Conservation (phyloP, 164 flowering plant genomes). For the Kingdonia uniflora region DNA sequence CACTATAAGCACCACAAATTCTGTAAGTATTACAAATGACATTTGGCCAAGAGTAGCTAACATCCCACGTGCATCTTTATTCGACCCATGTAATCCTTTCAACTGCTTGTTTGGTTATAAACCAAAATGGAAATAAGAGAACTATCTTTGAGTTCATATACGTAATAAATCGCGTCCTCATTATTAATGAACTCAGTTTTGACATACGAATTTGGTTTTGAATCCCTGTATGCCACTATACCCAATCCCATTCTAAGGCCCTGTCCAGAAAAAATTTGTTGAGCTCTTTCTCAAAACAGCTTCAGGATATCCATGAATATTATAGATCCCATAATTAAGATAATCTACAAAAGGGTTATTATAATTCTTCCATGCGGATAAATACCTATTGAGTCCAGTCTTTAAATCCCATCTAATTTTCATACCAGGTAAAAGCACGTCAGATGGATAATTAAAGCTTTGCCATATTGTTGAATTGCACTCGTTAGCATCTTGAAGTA, state of each 20-base stretch:
- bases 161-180: constrained; percentile 10
- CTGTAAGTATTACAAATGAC: constrained; percentile 1
- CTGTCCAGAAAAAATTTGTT: neutral
- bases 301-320: neutral
- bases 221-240: neutral
- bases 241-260: constrained; percentile 6
- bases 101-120: neutral
- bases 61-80: neutral
- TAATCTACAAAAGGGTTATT: constrained; percentile 5
- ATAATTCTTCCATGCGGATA: constrained; percentile 6
- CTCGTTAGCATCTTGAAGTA: neutral
- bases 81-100: neutral
- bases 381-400: neutral
- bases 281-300: neutral
- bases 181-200: neutral
- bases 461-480: neutral
- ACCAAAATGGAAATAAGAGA: constrained; percentile 5
- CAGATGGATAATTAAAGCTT: constrained; percentile 14
- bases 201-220: neutral
- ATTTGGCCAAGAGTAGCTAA: neutral
- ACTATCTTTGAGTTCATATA: neutral
- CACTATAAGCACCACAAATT: constrained; percentile 3
- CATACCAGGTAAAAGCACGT: constrained; percentile 6
- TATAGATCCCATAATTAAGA: neutral
- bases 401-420: constrained; percentile 2